Percentiles rank a stretch among this genome's conserved stretches.
These are phyloP conservation scores for Aureobasidium zeae DNA, from an alignment of 2,329 filamentous ascomycete species.

Conservation along the genomic window DNA sequence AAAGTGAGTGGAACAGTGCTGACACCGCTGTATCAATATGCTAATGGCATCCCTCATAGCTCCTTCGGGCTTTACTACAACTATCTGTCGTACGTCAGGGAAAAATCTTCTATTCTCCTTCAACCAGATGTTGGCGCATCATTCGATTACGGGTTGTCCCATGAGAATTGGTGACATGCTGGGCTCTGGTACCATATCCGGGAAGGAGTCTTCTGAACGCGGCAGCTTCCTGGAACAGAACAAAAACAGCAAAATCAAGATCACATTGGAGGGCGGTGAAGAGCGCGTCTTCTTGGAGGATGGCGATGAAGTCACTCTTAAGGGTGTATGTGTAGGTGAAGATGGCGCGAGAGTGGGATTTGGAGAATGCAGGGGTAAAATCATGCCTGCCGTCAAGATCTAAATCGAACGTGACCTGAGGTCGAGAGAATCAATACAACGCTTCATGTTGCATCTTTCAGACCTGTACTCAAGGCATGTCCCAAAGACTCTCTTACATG, in stretches of 20 bases:
- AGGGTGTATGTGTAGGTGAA: slow-evolving; percentile 53
- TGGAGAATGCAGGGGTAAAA: slow-evolving; percentile 59
- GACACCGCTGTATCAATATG: background rate
- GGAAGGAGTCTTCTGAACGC: slow-evolving; percentile 46
- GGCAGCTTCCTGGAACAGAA: slow-evolving; percentile 67
- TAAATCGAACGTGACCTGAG: too few species aligned
- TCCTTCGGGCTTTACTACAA: slow-evolving; percentile 43
- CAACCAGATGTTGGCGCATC: slow-evolving; percentile 73
- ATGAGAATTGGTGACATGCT: slow-evolving; percentile 66
- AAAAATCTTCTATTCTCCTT: slow-evolving; percentile 72
- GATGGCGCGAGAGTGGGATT: slow-evolving; percentile 65
- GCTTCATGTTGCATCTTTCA: background rate
- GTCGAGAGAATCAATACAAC: too few species aligned
- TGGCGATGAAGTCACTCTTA: slow-evolving; percentile 59
- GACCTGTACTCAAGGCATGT: background rate
- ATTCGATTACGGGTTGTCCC: slow-evolving; percentile 66
- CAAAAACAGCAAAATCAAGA: slow-evolving; percentile 54
- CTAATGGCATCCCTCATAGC: slow-evolving; percentile 23
- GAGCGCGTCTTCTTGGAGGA: slow-evolving; percentile 64
- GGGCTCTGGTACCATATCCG: slow-evolving; percentile 71
- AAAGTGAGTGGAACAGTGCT: slow-evolving; percentile 25
- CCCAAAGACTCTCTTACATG: background rate
- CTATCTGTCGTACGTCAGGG: slow-evolving; percentile 52
- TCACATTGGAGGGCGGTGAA: slow-evolving; percentile 55
- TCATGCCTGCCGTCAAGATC: slow-evolving; percentile 38